Percentiles rank a stretch among this genome's conserved stretches.
These are phyloP conservation scores for Puccinia polysora DNA, from an alignment of 1,284 basidiomycete genomes.

Conservation along the genomic window DNA sequence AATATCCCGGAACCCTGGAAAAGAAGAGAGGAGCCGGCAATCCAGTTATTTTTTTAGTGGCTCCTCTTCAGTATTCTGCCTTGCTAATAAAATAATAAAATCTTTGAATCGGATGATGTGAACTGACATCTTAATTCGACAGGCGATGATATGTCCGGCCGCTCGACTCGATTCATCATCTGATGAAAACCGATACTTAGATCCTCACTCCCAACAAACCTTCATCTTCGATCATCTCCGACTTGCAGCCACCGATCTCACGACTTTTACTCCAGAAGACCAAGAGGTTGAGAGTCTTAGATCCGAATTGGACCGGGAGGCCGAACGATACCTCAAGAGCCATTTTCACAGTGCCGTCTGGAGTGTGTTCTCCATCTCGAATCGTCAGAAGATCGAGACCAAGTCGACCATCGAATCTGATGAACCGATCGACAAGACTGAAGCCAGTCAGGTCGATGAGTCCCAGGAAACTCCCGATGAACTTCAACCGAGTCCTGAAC, in stretches of 20 bases:
- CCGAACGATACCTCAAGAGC: slow-evolving; percentile 12
- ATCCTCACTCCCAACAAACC: slow-evolving; percentile 14
- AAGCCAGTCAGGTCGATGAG: no score
- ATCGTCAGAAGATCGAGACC: neutral
- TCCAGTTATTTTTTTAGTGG: no score
- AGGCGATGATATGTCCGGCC: slow-evolving; percentile 33
- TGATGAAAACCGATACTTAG: slow-evolving; percentile 1
- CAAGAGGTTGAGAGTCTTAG: slow-evolving; percentile 1
- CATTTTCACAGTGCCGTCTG: slow-evolving; percentile 30
- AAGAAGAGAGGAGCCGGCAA: no score
- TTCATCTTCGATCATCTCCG: slow-evolving; percentile 34
- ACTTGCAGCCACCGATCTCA: neutral
- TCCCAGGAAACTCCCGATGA: no score
- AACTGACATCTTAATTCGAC: no score
- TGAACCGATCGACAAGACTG: neutral
- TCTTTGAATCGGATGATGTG: no score
- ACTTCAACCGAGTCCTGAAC: no score
- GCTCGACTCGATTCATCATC: neutral
- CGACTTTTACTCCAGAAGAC: neutral
- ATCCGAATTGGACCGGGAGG: neutral
- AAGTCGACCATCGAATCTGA: neutral
- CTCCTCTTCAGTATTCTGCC: no score
- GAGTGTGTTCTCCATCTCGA: slow-evolving; percentile 9
- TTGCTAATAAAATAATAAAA: no score
- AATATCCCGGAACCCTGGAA: no score